Conservation (phyloP, 176 grass and related monocot species). For the Hsuehochloa calcarea region DNA sequence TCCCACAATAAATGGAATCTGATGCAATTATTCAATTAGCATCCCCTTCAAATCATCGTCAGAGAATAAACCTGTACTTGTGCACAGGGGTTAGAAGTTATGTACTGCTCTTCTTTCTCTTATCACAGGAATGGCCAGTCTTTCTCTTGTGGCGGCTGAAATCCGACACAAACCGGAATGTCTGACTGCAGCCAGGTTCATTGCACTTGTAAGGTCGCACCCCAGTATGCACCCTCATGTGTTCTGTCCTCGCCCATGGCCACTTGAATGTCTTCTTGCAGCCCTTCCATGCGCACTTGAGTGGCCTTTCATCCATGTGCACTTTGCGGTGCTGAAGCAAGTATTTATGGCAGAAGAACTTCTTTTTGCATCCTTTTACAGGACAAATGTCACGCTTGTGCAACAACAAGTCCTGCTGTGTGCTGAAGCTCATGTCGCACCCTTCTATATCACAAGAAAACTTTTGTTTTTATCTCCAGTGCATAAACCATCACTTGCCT, state of each 20-base stretch:
- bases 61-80: slow-evolving; percentile 46
- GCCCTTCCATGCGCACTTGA: slow-evolving; percentile 70
- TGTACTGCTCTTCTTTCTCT: slow-evolving; percentile 67
- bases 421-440: slow-evolving; percentile 86
- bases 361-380: slow-evolving; percentile 86
- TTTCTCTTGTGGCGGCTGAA: slow-evolving; percentile 99
- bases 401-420: slow-evolving; percentile 69
- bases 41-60: slow-evolving; percentile 42
- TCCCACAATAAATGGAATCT: slow-evolving; percentile 46
- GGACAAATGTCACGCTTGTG: slow-evolving; percentile 96
- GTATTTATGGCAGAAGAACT: slow-evolving; percentile 98
- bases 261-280: slow-evolving; percentile 97
- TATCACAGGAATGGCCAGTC: slow-evolving; percentile 77
- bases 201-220: slow-evolving; percentile 82
- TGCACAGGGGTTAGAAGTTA: slow-evolving; percentile 48
- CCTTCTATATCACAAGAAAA: slow-evolving; percentile 84
- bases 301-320: slow-evolving; percentile 89
- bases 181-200: slow-evolving; percentile 81
- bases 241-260: slow-evolving; percentile 96
- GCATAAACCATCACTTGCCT: slow-evolving; percentile 13
- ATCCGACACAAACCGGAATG: slow-evolving; percentile 95
- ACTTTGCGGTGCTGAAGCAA: slow-evolving; percentile 95
- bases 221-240: slow-evolving; percentile 92
- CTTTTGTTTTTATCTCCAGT: slow-evolving; percentile 41
- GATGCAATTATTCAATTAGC: slow-evolving; percentile 51